Evolutionary conservation across 2,329 filamentous ascomycete species (phyloP).

Genomic region (Cyphellophora attinorum): DNA sequence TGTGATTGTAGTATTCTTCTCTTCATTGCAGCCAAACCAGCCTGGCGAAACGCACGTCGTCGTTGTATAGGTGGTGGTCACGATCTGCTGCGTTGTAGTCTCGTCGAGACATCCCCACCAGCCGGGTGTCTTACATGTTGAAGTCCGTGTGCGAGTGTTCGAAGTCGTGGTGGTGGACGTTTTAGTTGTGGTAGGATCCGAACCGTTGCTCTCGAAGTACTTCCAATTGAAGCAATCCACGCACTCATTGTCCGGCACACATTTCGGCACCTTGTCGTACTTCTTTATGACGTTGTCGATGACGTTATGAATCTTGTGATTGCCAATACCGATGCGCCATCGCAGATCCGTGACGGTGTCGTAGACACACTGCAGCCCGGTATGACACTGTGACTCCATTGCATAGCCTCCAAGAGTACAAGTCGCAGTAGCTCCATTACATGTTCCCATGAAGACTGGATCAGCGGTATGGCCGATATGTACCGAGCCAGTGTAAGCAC

Average conservation of each 20-base stretch:
- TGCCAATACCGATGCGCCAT: conserved; percentile 84
- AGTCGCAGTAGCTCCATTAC: conserved; percentile 78
- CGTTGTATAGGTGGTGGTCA: conserved; percentile 25
- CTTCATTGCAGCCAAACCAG: conserved; percentile 34
- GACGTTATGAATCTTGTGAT: conserved; percentile 80
- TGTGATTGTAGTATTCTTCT: conserved; percentile 23
- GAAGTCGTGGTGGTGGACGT: conserved; percentile 50
- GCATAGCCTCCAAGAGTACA: conserved; percentile 92
- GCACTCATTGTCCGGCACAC: conserved; percentile 67
- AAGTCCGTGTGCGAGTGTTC: conserved; percentile 61
- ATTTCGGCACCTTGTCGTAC: conserved; percentile 72
- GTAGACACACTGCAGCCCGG: conserved; percentile 78
- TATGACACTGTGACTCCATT: conserved; percentile 86
- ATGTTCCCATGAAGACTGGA: conserved; percentile 86
- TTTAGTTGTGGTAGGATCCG: conserved; percentile 59
- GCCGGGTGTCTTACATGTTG: conserved; percentile 81
- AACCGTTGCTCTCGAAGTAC: conserved; percentile 86
- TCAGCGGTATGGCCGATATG: conserved; percentile 96
- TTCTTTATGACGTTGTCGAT: conserved; percentile 78
- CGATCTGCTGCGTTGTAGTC: conserved; percentile 27
- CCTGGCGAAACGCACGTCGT: conserved; percentile 32
- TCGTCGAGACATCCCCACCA: conserved; percentile 67
- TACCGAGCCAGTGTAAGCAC: conserved; percentile 65
- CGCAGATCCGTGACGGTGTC: conserved; percentile 87
- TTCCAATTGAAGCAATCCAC: conserved; percentile 91